Evolutionary conservation across 78 protist species (phyloP).

Genomic region (Speleostelium caveatum): DNA sequence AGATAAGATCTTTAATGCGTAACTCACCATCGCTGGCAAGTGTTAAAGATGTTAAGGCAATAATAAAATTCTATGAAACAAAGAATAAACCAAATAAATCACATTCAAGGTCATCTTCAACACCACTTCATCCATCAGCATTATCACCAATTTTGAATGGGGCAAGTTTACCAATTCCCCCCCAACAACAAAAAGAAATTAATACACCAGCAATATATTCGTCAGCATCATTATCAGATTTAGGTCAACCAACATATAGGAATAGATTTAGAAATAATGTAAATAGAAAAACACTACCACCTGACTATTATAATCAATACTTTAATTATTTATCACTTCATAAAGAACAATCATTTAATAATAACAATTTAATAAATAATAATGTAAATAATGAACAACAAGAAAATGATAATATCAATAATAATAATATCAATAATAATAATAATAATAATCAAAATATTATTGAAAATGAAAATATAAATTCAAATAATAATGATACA

Average conservation of each 20-base stretch:
- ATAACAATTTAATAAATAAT: neutral
- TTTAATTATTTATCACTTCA: conserved; percentile 21
- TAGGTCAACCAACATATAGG: conserved; percentile 34
- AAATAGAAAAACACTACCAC: conserved; percentile 51
- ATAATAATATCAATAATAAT: neutral
- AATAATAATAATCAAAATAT: neutral
- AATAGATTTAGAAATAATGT: conserved; percentile 30
- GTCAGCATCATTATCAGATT: neutral
- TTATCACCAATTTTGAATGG: no score
- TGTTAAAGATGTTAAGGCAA: neutral
- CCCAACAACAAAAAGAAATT: neutral
- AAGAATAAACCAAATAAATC: neutral
- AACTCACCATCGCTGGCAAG: no score
- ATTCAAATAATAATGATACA: neutral
- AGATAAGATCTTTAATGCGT: no score
- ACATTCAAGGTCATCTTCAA: conserved; percentile 18
- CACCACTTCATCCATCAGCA: neutral
- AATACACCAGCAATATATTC: neutral
- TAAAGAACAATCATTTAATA: neutral
- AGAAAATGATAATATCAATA: conserved; percentile 19
- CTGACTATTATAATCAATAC: conserved; percentile 73
- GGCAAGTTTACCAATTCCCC: no score
- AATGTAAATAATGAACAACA: neutral
- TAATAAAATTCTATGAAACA: neutral
- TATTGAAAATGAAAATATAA: neutral